These are phyloP conservation scores for Penicilliopsis zonata DNA, from an alignment of 495 filamentous ascomycete species.

Conservation along the genomic window DNA sequence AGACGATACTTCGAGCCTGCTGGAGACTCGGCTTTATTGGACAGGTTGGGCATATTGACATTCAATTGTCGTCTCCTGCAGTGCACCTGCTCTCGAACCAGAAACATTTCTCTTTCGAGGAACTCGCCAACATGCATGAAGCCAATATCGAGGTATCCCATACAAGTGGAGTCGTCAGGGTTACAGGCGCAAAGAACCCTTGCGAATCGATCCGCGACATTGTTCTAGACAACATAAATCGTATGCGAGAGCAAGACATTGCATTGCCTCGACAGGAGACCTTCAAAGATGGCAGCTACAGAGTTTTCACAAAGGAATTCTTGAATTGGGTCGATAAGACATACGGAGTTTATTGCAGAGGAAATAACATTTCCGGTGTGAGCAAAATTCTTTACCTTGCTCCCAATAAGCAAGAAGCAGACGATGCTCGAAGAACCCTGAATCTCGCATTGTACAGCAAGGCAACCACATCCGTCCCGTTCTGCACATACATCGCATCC, in stretches of 20 bases:
- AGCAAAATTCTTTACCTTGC: conserved; percentile 20
- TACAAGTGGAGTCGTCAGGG: conserved; percentile 21
- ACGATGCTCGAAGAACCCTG: conserved; percentile 23
- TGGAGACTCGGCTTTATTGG: conserved; percentile 28
- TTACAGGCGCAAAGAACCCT: conserved; percentile 23
- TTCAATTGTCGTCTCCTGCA: conserved; percentile 14
- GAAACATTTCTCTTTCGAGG: conserved; percentile 29
- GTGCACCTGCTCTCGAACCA: conserved; percentile 18
- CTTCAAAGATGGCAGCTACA: conserved; percentile 2
- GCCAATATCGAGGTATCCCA: conserved; percentile 29
- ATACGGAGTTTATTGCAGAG: conserved; percentile 17
- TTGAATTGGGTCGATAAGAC: conserved; percentile 22
- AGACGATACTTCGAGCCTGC: conserved; percentile 28
- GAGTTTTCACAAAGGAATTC: conserved; percentile 12
- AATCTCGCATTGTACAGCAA: conserved; percentile 17
- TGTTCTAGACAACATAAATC: conserved; percentile 21
- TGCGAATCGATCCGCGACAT: conserved; percentile 30
- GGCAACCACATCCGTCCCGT: conserved; percentile 10
- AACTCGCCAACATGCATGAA: conserved; percentile 26
- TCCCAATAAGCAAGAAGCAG: conserved; percentile 20
- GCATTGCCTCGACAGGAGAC: conserved; percentile 7
- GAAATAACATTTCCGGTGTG: conserved; percentile 3
- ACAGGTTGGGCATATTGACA: conserved; percentile 31
- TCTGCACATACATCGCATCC: conserved; percentile 25
- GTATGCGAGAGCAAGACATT: conserved; percentile 20